Evolutionary conservation across 202 grass and related monocot species (phyloP).

Genomic region (Miscanthus sacchariflorus): DNA sequence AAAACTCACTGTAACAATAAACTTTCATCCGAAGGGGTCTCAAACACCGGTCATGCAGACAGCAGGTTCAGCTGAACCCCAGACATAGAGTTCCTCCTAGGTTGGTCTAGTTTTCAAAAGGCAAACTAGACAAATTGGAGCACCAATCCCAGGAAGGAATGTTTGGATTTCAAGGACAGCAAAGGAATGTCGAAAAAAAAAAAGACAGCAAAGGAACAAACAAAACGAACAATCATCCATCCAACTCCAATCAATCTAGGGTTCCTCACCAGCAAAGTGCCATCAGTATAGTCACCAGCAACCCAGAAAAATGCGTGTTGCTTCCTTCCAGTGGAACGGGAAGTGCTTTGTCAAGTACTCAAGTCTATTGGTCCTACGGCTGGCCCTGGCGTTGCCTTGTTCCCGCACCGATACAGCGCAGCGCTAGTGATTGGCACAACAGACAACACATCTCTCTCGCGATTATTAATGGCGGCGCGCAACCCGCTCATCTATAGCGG

Average conservation of each 20-base stretch:
- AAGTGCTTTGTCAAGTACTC: slow-evolving; percentile 28
- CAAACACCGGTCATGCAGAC: background rate
- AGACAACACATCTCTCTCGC: slow-evolving; percentile 57
- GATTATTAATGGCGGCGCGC: slow-evolving; percentile 47
- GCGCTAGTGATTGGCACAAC: slow-evolving; percentile 47
- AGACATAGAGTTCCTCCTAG: background rate
- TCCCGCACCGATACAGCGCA: slow-evolving; percentile 26
- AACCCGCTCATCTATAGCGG: slow-evolving; percentile 41
- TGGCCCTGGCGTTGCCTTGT: background rate
- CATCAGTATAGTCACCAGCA: background rate
- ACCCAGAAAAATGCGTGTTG: background rate
- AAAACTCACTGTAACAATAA: background rate
- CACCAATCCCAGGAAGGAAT: background rate
- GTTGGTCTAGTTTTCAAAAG: background rate
- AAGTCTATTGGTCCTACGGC: background rate
- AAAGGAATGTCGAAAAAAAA: background rate
- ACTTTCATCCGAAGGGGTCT: background rate
- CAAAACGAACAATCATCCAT: background rate
- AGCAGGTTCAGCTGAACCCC: background rate
- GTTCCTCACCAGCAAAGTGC: slow-evolving; percentile 14
- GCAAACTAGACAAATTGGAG: background rate
- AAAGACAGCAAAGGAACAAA: background rate
- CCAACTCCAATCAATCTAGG: slow-evolving; percentile 1
- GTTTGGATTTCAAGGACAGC: background rate
- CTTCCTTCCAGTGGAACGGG: background rate